Percentiles rank a stretch among this genome's conserved stretches.
Evolutionary conservation across 2,329 filamentous ascomycete genomes (phyloP).

Genomic region (Neodidymelliopsis sp.): DNA sequence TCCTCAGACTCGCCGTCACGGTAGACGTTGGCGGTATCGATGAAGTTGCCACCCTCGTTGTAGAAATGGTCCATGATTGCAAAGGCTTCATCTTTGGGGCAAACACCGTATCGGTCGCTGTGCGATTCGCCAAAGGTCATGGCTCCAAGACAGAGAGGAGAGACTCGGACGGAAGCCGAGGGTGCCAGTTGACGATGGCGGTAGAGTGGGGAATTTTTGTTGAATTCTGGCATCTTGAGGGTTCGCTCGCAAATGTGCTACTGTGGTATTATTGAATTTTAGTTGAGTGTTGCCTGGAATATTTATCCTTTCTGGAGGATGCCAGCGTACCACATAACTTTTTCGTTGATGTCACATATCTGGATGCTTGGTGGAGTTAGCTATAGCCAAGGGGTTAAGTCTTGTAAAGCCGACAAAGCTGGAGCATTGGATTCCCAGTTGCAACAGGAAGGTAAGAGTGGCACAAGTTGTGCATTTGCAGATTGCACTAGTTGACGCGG

Average conservation of each 20-base stretch:
- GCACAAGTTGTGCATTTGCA: too few species aligned
- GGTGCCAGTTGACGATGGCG: constrained; percentile 73
- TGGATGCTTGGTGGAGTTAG: too few species aligned
- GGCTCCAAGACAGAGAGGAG: constrained; percentile 61
- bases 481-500: too few species aligned
- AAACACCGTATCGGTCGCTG: constrained; percentile 67
- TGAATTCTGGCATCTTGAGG: background rate
- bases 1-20: constrained; percentile 52
- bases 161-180: constrained; percentile 65
- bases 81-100: constrained; percentile 71
- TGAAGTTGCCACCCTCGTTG: constrained; percentile 74
- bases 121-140: constrained; percentile 70
- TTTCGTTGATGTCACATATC: too few species aligned
- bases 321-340: too few species aligned
- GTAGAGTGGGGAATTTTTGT: constrained; percentile 61
- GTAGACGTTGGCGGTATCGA: constrained; percentile 65
- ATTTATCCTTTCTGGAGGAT: too few species aligned
- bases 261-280: constrained; percentile 15
- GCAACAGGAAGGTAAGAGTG: too few species aligned
- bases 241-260: too few species aligned
- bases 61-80: constrained; percentile 72
- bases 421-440: too few species aligned
- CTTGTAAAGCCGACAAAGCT: too few species aligned
- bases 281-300: too few species aligned
- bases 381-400: too few species aligned